Conservation (phyloP, 2,329 filamentous ascomycete genomes). For the Clonostachys byssicola region DNA sequence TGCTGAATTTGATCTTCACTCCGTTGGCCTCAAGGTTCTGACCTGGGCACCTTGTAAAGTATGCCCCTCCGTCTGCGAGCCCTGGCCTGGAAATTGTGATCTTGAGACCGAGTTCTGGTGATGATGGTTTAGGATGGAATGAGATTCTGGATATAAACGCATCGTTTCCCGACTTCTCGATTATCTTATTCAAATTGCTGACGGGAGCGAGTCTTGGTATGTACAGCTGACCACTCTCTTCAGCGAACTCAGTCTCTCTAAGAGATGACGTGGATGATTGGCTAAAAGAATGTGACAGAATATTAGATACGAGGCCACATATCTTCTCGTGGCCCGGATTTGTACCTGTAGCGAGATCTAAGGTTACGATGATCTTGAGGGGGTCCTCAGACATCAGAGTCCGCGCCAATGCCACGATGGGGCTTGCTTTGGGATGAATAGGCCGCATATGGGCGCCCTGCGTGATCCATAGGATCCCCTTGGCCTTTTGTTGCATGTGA, state of each 20-base stretch:
- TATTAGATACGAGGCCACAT: conserved; percentile 10
- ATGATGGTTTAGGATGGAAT: conserved; percentile 10
- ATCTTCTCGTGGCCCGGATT: conserved; percentile 7
- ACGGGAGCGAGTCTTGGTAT: conserved; percentile 40
- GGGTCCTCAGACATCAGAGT: conserved; percentile 45
- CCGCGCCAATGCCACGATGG: conserved; percentile 39
- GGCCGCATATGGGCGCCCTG: conserved; percentile 30
- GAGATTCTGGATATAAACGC: conserved; percentile 4
- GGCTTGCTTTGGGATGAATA: conserved; percentile 26
- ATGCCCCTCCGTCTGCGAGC: conserved; percentile 12
- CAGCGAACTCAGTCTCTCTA: conserved; percentile 38
- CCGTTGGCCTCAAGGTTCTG: conserved; percentile 19
- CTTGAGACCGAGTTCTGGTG: conserved; percentile 5
- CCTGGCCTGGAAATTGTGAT: conserved; percentile 17
- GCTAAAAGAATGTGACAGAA: conserved; percentile 16
- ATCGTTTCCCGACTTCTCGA: conserved; percentile 25
- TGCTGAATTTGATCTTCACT: conserved; percentile 32
- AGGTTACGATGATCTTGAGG: conserved; percentile 31
- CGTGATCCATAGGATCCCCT: conserved; percentile 43
- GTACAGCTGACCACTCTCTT: conserved; percentile 26
- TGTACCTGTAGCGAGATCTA: conserved; percentile 29
- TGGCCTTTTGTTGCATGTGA: conserved; percentile 25
- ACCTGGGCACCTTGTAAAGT: conserved; percentile 12
- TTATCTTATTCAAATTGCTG: conserved; percentile 31
- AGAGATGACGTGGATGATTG: conserved; percentile 5